phyloP scores from a whole-genome alignment of 768 basidiomycete species.

The Hygrophorus pudorinus region DNA sequence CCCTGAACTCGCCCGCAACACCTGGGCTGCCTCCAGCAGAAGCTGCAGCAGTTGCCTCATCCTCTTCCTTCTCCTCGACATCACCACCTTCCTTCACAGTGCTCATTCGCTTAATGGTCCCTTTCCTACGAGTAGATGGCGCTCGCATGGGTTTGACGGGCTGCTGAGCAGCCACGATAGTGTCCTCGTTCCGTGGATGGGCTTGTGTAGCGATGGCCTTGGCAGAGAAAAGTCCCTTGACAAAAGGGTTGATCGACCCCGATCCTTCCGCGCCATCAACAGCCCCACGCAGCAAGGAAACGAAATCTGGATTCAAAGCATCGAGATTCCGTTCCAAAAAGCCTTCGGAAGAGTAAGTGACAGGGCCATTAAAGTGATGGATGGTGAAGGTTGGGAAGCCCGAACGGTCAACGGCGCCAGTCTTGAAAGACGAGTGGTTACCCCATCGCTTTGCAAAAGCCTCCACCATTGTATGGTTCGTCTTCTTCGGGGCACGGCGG shows the following conservation, averaged over 20 bases:
- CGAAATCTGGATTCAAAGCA: constrained; percentile 86
- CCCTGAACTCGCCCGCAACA: constrained; percentile 81
- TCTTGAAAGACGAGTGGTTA: constrained; percentile 87
- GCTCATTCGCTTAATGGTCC: constrained; percentile 54
- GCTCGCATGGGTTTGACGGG: constrained; percentile 90
- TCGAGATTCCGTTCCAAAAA: constrained; percentile 88
- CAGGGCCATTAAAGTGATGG: constrained; percentile 84
- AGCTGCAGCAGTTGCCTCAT: constrained; percentile 19
- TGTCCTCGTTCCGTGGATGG: constrained; percentile 89
- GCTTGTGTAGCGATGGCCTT: constrained; percentile 89
- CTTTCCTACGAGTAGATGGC: constrained; percentile 81
- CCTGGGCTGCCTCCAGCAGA: constrained; percentile 41
- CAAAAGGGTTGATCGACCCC: constrained; percentile 85
- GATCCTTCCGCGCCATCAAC: constrained; percentile 50
- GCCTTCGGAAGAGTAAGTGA: constrained; percentile 83
- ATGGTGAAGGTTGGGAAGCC: constrained; percentile 85
- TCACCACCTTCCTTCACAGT: constrained; percentile 26
- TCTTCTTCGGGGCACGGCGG: constrained; percentile 77
- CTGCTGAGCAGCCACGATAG: constrained; percentile 91
- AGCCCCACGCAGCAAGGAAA: constrained; percentile 72
- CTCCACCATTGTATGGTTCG: constrained; percentile 88
- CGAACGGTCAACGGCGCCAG: constrained; percentile 61
- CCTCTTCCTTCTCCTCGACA: constrained; percentile 39
- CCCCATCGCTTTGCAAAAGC: constrained; percentile 92
- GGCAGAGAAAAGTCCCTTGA: constrained; percentile 79